Evolutionary conservation across 805 yeast species (phyloP).

Genomic region (Metschnikowia anglica): DNA sequence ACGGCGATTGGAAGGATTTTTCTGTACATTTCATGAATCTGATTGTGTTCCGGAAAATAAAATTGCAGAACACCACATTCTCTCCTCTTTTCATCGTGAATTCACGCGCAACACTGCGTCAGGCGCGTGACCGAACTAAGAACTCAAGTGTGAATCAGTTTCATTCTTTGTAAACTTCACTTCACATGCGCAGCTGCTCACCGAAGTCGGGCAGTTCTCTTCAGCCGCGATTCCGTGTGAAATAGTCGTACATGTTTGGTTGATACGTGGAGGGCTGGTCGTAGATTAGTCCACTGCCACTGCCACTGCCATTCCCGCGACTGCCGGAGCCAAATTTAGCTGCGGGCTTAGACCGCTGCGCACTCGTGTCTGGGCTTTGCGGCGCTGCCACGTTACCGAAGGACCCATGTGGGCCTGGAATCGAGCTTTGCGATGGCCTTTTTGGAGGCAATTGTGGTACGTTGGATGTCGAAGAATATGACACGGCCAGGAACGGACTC

Average conservation of each 20-base stretch:
- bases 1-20: too few relatives aligned
- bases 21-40: too few relatives aligned
- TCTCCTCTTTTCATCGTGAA: too few relatives aligned
- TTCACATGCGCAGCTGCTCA: neutral
- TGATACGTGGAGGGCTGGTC: constrained; percentile 45
- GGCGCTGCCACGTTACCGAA: neutral
- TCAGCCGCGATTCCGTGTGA: constrained; percentile 17
- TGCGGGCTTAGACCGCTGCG: constrained; percentile 5
- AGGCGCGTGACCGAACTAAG: too few relatives aligned
- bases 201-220: neutral
- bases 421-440: constrained; percentile 19
- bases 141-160: too few relatives aligned
- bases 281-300: constrained; percentile 24
- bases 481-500: neutral
- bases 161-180: neutral
- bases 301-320: constrained; percentile 1
- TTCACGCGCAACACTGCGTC: too few relatives aligned
- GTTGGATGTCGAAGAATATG: neutral
- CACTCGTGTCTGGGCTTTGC: constrained; percentile 1
- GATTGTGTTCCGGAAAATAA: too few relatives aligned
- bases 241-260: constrained; percentile 47
- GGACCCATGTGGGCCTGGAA: neutral
- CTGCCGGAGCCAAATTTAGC: neutral
- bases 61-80: too few relatives aligned
- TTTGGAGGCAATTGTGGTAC: constrained; percentile 24